Conservation (phyloP, 2,329 filamentous ascomycete genomes). For the Aspergillus thermomutatus region DNA sequence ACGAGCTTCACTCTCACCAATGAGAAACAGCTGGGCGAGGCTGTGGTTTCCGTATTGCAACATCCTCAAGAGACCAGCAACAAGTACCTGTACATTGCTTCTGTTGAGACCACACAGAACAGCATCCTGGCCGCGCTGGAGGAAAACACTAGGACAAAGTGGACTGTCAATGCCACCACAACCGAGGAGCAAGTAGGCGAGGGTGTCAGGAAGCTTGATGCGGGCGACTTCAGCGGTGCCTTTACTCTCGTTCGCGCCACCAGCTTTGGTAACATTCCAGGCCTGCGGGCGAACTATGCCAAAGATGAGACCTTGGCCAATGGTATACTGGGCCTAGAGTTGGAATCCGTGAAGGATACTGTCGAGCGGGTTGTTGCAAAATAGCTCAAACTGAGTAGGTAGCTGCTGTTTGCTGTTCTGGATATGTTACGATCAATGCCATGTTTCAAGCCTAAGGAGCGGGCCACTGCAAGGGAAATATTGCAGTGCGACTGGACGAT, state of each 20-base stretch:
- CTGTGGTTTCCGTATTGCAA: slow-evolving; percentile 51
- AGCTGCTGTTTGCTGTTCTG: too few relatives aligned
- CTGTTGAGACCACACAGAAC: slow-evolving; percentile 57
- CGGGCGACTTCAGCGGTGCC: slow-evolving; percentile 22
- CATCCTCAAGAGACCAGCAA: slow-evolving; percentile 54
- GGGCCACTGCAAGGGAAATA: too few relatives aligned
- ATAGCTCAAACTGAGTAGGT: too few relatives aligned
- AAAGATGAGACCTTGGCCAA: slow-evolving; percentile 21
- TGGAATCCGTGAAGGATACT: slow-evolving; percentile 19
- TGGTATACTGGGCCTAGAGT: slow-evolving; percentile 17
- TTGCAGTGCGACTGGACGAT: too few relatives aligned
- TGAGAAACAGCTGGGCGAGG: slow-evolving; percentile 49
- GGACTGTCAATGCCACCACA: slow-evolving; percentile 43
- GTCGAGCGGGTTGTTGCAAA: slow-evolving; percentile 10
- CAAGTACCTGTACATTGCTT: slow-evolving; percentile 56
- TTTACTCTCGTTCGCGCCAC: slow-evolving; percentile 22
- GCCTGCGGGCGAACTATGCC: slow-evolving; percentile 21
- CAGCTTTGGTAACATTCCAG: slow-evolving; percentile 14
- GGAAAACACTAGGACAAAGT: slow-evolving; percentile 51
- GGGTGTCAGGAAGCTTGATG: slow-evolving; percentile 14
- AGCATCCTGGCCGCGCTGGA: slow-evolving; percentile 55
- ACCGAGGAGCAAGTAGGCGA: slow-evolving; percentile 21
- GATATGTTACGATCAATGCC: too few relatives aligned
- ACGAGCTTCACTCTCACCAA: slow-evolving; percentile 52
- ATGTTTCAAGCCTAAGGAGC: too few relatives aligned